A percentile compares a stretch with the other conserved stretches of the same genome.
phyloP scores from a whole-genome alignment of 176 grass and related monocot genomes.

The Phyllostachys edulis region DNA sequence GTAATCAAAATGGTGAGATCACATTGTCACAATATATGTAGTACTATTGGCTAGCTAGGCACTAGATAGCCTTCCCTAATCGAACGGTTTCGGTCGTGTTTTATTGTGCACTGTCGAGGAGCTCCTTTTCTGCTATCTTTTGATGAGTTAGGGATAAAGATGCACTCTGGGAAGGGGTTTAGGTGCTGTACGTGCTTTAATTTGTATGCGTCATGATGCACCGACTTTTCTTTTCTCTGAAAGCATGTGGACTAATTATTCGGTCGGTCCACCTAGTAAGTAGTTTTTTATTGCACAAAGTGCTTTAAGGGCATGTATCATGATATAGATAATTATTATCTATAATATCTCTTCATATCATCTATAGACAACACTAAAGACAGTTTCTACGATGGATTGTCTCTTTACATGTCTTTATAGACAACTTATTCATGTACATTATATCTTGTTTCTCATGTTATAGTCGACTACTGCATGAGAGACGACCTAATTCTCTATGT shows the following conservation, averaged over 20 bases:
- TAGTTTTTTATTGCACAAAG: not conserved
- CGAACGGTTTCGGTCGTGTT: not conserved
- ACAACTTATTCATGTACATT: too few relatives aligned
- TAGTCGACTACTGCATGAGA: too few relatives aligned
- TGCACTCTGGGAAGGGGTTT: not conserved
- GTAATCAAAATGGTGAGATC: not conserved
- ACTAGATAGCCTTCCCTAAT: not conserved
- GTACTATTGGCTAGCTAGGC: not conserved
- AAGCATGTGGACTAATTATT: constrained; percentile 34
- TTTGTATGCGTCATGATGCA: constrained; percentile 20
- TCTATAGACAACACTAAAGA: too few relatives aligned
- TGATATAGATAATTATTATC: too few relatives aligned
- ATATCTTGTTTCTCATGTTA: too few relatives aligned
- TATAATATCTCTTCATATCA: too few relatives aligned
- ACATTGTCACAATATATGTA: too few relatives aligned
- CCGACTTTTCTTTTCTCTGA: not conserved
- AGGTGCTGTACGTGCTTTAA: not conserved
- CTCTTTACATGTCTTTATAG: too few relatives aligned
- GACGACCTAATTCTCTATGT: too few relatives aligned
- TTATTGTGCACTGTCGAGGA: not conserved
- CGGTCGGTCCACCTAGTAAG: constrained; percentile 5
- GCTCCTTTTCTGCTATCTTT: not conserved
- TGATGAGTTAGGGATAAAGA: constrained; percentile 29
- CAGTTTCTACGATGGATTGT: too few relatives aligned
- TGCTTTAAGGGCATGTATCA: not conserved